These are phyloP conservation scores for Amphicarpaea edgeworthii DNA, from an alignment of 306 rosid genomes.

Conservation along the genomic window DNA sequence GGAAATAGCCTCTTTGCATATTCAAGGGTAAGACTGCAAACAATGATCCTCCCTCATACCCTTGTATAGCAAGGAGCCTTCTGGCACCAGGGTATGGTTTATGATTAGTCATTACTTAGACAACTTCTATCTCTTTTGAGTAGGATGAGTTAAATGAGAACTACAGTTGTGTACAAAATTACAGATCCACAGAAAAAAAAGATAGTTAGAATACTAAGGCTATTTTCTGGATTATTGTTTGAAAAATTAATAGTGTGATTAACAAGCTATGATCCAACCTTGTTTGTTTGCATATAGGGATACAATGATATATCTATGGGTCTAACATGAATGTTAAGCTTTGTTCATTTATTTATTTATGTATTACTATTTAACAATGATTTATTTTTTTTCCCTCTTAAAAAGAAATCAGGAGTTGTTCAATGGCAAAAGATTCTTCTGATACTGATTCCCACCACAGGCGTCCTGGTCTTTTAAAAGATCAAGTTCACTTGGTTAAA, in stretches of 20 bases:
- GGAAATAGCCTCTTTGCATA: too few relatives aligned
- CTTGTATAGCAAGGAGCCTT: too few relatives aligned
- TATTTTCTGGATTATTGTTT: slow-evolving; percentile 19
- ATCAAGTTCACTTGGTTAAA: slow-evolving; percentile 85
- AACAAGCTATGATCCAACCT: not conserved
- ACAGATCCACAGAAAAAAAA: slow-evolving; percentile 2
- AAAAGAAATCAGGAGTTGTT: slow-evolving; percentile 48
- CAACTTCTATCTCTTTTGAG: slow-evolving; percentile 9
- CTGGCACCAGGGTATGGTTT: too few relatives aligned
- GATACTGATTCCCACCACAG: slow-evolving; percentile 65
- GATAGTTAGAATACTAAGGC: slow-evolving; percentile 2
- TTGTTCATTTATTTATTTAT: slow-evolving; percentile 42
- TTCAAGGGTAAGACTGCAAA: too few relatives aligned
- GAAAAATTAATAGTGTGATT: slow-evolving; percentile 17
- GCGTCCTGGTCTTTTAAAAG: slow-evolving; percentile 88
- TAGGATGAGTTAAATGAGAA: slow-evolving; percentile 10
- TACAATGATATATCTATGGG: not conserved
- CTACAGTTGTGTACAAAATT: slow-evolving; percentile 23
- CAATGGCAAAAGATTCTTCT: slow-evolving; percentile 69
- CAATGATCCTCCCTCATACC: too few relatives aligned
- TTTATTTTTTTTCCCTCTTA: not conserved
- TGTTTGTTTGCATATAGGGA: not conserved
- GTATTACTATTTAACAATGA: slow-evolving; percentile 19
- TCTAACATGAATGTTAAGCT: slow-evolving; percentile 1
- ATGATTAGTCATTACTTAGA: not conserved